Conservation (phyloP, 2,329 filamentous ascomycete species). For the Cordyceps militaris region DNA sequence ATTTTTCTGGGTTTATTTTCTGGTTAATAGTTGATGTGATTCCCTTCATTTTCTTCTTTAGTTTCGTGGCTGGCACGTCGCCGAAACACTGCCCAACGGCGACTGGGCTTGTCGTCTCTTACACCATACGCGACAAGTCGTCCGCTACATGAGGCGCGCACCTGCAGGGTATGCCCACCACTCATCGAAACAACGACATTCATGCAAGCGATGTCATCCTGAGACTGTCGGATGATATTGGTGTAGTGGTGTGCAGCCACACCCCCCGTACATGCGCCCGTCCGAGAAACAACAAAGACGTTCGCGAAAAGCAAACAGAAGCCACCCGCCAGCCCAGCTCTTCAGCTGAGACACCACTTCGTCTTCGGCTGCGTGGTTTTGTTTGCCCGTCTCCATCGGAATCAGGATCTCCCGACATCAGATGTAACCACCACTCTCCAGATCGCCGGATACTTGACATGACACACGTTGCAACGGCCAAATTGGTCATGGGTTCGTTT, state of each 20-base stretch:
- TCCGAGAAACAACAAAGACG: background rate
- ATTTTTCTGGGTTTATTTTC: background rate
- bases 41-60: background rate
- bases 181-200: background rate
- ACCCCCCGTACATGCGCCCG: background rate
- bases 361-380: background rate
- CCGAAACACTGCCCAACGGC: background rate
- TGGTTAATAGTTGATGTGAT: too few relatives aligned
- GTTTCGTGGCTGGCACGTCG: background rate
- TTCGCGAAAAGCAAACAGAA: background rate
- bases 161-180: background rate
- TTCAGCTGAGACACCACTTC: background rate
- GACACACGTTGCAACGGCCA: background rate
- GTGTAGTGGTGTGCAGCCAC: background rate
- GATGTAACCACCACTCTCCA: background rate
- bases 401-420: background rate
- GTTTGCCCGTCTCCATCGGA: background rate
- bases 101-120: background rate
- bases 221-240: background rate
- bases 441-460: background rate
- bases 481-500: background rate
- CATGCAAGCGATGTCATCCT: conserved; percentile 3
- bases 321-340: background rate
- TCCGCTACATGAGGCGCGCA: background rate
- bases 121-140: background rate